Evolutionary conservation across 768 basidiomycete genomes (phyloP).

Genomic region (Lepiota brunneoincarnata): DNA sequence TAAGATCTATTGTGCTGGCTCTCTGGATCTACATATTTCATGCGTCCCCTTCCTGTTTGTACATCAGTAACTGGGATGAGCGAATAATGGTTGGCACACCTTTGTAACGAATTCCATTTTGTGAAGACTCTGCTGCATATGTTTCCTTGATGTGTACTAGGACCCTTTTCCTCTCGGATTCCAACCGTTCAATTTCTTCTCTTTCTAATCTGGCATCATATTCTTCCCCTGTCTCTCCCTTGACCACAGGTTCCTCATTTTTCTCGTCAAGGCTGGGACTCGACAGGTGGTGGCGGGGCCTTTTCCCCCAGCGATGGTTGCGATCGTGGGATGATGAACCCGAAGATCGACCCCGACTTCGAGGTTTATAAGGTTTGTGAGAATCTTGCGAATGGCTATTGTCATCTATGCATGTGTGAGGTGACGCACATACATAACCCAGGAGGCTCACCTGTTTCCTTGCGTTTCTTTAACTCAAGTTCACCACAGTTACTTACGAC

Average conservation of each 20-base stretch:
- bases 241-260: background rate
- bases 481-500: constrained; percentile 80
- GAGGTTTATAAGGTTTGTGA: too few species aligned
- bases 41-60: constrained; percentile 54
- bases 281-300: too few species aligned
- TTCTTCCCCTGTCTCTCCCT: constrained; percentile 64
- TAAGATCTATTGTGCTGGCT: background rate
- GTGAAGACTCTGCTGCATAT: constrained; percentile 29
- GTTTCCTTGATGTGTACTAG: constrained; percentile 45
- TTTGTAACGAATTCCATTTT: constrained; percentile 62
- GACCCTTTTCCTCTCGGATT: constrained; percentile 42
- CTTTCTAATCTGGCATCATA: constrained; percentile 67
- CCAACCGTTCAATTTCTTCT: constrained; percentile 61
- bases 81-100: constrained; percentile 31
- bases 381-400: too few species aligned
- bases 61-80: background rate
- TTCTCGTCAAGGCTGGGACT: background rate
- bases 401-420: background rate
- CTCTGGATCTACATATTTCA: constrained; percentile 66
- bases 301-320: too few species aligned
- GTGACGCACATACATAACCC: too few species aligned
- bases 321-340: too few species aligned
- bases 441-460: constrained; percentile 15
- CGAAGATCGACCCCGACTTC: too few species aligned
- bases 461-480: constrained; percentile 58